Evolutionary conservation across 2,329 filamentous ascomycete genomes (phyloP).

Genomic region (Venturia pyrina): DNA sequence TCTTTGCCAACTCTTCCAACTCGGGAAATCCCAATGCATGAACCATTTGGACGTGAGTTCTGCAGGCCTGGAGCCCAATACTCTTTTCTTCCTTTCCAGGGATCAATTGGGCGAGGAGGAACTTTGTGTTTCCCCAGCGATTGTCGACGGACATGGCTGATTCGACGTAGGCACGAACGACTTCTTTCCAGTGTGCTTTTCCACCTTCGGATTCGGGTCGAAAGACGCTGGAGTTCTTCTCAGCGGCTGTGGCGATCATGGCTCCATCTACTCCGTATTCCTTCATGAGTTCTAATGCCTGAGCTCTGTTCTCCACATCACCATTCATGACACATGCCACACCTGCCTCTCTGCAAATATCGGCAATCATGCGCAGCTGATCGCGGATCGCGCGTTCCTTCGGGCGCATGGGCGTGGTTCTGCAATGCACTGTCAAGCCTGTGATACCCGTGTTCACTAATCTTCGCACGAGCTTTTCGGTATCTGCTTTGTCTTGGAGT

Average conservation of each 20-base stretch:
- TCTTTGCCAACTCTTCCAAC: slow-evolving; percentile 52
- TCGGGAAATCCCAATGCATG: slow-evolving; percentile 54
- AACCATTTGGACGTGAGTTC: slow-evolving; percentile 63
- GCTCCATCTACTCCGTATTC: slow-evolving; percentile 86
- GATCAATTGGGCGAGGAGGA: slow-evolving; percentile 72
- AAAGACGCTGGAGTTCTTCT: slow-evolving; percentile 87
- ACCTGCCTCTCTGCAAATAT: slow-evolving; percentile 70
- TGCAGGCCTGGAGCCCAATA: slow-evolving; percentile 51
- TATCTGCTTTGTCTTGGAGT: slow-evolving; percentile 65
- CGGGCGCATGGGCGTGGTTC: slow-evolving; percentile 91
- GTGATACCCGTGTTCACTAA: slow-evolving; percentile 85
- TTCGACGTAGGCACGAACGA: slow-evolving; percentile 66
- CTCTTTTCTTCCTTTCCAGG: slow-evolving; percentile 65
- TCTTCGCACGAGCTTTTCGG: slow-evolving; percentile 63
- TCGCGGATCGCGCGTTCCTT: slow-evolving; percentile 77
- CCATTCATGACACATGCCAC: slow-evolving; percentile 96
- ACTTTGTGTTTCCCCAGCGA: slow-evolving; percentile 88
- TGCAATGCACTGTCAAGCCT: slow-evolving; percentile 86
- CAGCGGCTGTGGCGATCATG: slow-evolving; percentile 93
- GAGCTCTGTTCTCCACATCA: slow-evolving; percentile 67
- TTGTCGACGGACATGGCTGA: slow-evolving; percentile 71
- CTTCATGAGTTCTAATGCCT: slow-evolving; percentile 59
- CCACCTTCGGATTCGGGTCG: slow-evolving; percentile 59
- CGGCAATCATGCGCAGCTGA: slow-evolving; percentile 74
- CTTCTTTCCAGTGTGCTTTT: slow-evolving; percentile 61